Evolutionary conservation across 169 alveolate species (phyloP), one percentile per base, ranked within the genome.

Genomic region (Ichthyophthirius multifiliis): DNA sequence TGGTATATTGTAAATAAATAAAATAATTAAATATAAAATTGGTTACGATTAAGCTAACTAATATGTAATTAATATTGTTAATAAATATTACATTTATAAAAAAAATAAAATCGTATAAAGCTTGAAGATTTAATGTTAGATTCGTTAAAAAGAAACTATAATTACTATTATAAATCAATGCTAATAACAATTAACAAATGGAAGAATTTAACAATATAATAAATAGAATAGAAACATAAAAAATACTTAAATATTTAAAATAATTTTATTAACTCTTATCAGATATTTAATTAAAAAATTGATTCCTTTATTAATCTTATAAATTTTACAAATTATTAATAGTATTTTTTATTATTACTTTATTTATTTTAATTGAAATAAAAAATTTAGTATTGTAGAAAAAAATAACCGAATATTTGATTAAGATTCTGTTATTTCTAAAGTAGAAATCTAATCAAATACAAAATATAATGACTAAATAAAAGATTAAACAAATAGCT

Each of bases 101-200:
- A n/a, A 20, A 9, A n/a, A 7, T 13, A 15, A 10, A 12, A 32
- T 9, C 5, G 15, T 15, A n/a, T n/a, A n/a, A n/a, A 65, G 43
- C 37, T 78, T 20, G 43, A 65, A 32, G 41, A 65, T n/a, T 63
- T 34, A 15, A 32, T 78, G 37, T 23, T 30, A 18, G 84, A 78
- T 18, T 15, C 43, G 32, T 13, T 43, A 12, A 63, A 74, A 65
- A 78, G 65, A 18, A 64, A 37, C 43, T 37, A 63, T n/a, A 32
- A 64, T 47, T 78, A 78, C 32, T 78, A 43, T 63, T 65, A 65
- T 10, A 63, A 78, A 67, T 78, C 84, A 1, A 78, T 78, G 78
- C 23, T 78, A 20, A 44, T 78, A 0, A 78, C 79, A 0, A 64
- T 31, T 15, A 65, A 45, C 15, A 67, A 32, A 31, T 78, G 84